Base-by-base conservation (phyloP, 495 filamentous ascomycete species). In the Aspergillus cristatus region DNA sequence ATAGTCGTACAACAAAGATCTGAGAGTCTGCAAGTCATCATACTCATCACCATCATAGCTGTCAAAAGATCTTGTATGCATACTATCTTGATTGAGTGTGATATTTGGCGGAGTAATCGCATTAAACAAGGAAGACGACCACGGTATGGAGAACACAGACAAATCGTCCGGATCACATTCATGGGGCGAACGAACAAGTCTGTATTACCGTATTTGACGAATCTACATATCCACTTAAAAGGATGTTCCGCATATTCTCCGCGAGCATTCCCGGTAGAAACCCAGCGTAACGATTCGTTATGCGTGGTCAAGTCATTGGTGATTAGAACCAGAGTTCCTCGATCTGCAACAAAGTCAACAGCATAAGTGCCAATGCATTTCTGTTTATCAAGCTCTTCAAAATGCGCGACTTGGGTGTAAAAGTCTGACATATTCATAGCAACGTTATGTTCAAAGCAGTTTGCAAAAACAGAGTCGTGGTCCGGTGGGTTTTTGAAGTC, bases 361-460 rank as follows among this genome's bases (percentile, higher is more conserved):
- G 33, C 44, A 31, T 16, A 25, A 34, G 37, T 32, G 28, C 25
- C 46, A 6, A 57, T 54, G 3, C 54, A 56, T 11, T 20, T 13
- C 10, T 15, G 10, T 14, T 10, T 7, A 25, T 22, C 13, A 18
- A 25, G 11, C 24, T 22, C 11, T 3, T 18, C 18, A 11, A 35
- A 13, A 11, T 65, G 58, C 8, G 59, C 50, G 25, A 28, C 11
- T 16, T 46, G 12, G 2, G 50, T 43, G 10, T 41, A 40, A 22
- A 53, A 53, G 22, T 55, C 26, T 4, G 46, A 42, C 11, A 42
- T 55, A 43, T 59, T 57, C 20, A 24, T 24, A 24, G 4, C 28
- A n/a, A n/a, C 28, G 5, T 12, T 3, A 4, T 30, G 4, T 30
- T 30, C 28, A 30, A 30, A n/a, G 28, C 12, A 30, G 12, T 11